Percentiles rank a stretch among this genome's conserved stretches.
Evolutionary conservation across 1,284 basidiomycete genomes (phyloP).

Genomic region (Psilocybe mexicana): DNA sequence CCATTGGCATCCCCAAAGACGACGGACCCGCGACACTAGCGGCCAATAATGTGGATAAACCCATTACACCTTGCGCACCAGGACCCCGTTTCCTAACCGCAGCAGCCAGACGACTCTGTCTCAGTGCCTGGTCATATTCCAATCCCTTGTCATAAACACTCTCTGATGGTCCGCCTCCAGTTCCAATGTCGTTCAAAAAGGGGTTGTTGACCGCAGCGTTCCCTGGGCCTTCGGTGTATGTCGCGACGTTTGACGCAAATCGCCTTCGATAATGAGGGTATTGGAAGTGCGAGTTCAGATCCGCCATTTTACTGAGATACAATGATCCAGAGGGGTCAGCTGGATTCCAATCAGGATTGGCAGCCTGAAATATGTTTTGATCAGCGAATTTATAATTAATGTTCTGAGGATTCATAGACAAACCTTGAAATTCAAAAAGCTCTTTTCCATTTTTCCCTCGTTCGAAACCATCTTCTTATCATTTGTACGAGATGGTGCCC

Average conservation of each 20-base stretch:
- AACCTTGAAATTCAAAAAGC: constrained; percentile 93
- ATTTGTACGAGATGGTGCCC: constrained; percentile 66
- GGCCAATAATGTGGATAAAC: constrained; percentile 39
- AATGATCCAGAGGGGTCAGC: constrained; percentile 83
- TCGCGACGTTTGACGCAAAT: constrained; percentile 11
- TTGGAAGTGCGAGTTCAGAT: constrained; percentile 50
- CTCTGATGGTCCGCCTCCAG: constrained; percentile 20
- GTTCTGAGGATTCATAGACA: background rate
- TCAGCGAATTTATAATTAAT: background rate
- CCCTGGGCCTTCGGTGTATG: constrained; percentile 9
- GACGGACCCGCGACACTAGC: constrained; percentile 4
- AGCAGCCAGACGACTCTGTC: constrained; percentile 64
- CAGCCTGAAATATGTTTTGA: constrained; percentile 49
- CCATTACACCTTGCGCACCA: constrained; percentile 37
- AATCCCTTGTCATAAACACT: constrained; percentile 53
- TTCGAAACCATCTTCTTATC: constrained; percentile 80
- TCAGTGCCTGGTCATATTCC: constrained; percentile 73
- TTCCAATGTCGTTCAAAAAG: constrained; percentile 11
- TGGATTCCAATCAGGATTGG: constrained; percentile 94
- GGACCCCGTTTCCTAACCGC: constrained; percentile 44
- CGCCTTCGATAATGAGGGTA: constrained; percentile 27
- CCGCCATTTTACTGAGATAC: constrained; percentile 82
- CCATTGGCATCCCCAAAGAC: background rate
- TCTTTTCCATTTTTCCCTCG: constrained; percentile 98
- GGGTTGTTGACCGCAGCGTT: background rate